Evolutionary conservation across 768 basidiomycete species (phyloP).

Genomic region (Nidularia pulvinata): DNA sequence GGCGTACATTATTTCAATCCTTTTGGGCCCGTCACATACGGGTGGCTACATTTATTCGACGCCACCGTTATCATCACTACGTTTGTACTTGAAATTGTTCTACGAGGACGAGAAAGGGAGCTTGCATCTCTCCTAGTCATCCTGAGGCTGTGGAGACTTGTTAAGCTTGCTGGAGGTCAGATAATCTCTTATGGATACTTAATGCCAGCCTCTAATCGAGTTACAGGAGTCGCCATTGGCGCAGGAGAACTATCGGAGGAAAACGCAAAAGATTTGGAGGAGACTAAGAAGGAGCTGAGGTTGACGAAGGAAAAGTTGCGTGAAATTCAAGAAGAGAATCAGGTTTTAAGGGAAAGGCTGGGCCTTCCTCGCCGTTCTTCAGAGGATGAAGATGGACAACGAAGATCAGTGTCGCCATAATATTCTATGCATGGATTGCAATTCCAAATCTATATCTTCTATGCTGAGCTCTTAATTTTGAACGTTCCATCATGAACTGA

Average conservation of each 20-base stretch:
- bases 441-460: too few relatives aligned
- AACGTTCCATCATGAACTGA: too few relatives aligned
- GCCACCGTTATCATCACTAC: constrained; percentile 69
- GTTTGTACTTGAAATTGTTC: constrained; percentile 68
- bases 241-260: constrained; percentile 71
- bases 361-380: background rate
- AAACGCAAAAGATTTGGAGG: constrained; percentile 42
- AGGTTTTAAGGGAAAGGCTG: constrained; percentile 42
- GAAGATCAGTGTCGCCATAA: too few relatives aligned
- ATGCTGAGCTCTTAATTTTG: too few relatives aligned
- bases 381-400: too few relatives aligned
- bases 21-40: constrained; percentile 48
- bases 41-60: constrained; percentile 75
- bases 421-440: too few relatives aligned
- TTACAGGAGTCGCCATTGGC: constrained; percentile 70
- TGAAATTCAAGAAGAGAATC: constrained; percentile 51
- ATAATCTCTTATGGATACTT: background rate
- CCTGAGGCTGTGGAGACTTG: constrained; percentile 79
- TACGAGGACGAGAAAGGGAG: constrained; percentile 70
- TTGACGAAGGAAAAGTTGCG: constrained; percentile 39
- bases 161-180: constrained; percentile 65
- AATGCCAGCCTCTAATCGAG: background rate
- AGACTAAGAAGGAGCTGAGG: constrained; percentile 48
- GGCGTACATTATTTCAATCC: constrained; percentile 67
- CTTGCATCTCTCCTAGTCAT: constrained; percentile 70